These are phyloP conservation scores for Talaromyces albobiverticillius DNA, from an alignment of 2,329 filamentous ascomycete genomes.

Conservation along the genomic window DNA sequence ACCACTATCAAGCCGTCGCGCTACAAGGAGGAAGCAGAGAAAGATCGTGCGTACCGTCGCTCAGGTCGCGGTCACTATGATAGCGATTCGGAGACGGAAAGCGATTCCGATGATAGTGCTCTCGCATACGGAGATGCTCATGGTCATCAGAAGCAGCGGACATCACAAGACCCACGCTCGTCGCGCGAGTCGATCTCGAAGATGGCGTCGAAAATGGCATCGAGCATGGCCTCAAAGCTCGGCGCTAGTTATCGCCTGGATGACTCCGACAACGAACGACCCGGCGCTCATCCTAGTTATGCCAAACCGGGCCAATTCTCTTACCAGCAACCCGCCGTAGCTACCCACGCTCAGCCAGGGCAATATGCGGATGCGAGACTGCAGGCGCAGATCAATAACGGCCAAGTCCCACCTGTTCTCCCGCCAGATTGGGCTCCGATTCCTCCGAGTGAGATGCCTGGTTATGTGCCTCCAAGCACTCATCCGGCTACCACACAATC, in stretches of 20 bases:
- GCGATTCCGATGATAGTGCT: constrained; percentile 31
- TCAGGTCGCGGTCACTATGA: constrained; percentile 19
- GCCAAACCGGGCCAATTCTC: constrained; percentile 27
- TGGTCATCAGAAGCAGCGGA: neutral
- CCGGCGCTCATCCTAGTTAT: constrained; percentile 33
- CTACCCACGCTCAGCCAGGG: constrained; percentile 18
- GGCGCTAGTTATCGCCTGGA: constrained; percentile 15
- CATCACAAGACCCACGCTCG: constrained; percentile 14
- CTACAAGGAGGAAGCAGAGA: constrained; percentile 11
- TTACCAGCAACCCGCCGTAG: constrained; percentile 30
- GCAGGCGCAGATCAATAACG: constrained; percentile 12
- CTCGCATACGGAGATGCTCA: constrained; percentile 36
- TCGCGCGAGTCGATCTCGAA: constrained; percentile 12
- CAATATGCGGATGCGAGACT: constrained; percentile 16
- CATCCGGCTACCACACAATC: constrained; percentile 18
- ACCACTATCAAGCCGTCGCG: constrained; percentile 4
- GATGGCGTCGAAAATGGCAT: constrained; percentile 1
- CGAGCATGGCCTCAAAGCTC: constrained; percentile 1
- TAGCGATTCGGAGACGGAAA: constrained; percentile 24
- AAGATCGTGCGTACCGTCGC: constrained; percentile 4
- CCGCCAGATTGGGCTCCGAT: constrained; percentile 36
- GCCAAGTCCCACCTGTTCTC: constrained; percentile 16
- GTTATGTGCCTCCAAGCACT: constrained; percentile 39
- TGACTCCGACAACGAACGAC: constrained; percentile 18
- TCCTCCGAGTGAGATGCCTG: constrained; percentile 39